Base-by-base conservation (phyloP, 169 alveolate species). In the Cryptosporidium meleagridis region DNA sequence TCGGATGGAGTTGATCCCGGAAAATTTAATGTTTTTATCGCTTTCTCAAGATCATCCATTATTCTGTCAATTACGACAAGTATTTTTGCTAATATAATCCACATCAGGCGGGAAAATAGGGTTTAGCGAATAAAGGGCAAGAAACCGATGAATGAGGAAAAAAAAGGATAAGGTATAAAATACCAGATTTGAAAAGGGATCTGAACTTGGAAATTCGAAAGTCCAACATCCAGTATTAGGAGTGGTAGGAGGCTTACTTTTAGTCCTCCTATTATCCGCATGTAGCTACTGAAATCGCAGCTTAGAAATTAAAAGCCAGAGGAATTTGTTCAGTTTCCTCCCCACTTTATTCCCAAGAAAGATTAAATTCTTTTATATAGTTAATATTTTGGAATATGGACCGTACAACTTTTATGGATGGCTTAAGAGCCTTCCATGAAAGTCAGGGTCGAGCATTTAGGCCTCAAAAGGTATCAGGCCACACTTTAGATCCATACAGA, bases 381-480 rank as follows among this genome's bases (percentile, higher is more conserved):
- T 14, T 65, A n/a, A 29, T 1, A 29, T 55, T 31, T 73, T n/a
- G 21, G 14, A 26, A 5, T 23, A 80, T 80, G 89, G 89, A 80
- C 29, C 55, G 89, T 14, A 51, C 48, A 61, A 80, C 89, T 10
- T 80, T 80, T 80, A 80, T 80, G 73, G 89, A 80, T 18, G 89
- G 89, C 69, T 67, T 80, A 26, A 59, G 89, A 29, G 89, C 89
- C 62, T 80, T 80, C 59, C 89, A 80, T 80, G 89, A 80, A 48
- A 80, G 89, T 26, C 89, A 80, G 65, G 89, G 89, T 18, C 55
- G 89, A 1, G 89, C 89, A 29, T 80, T 80, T 48, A 80, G 89
- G 29, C 89, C 89, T 29, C 89, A 59, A 65, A 80, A 80, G 41
- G 89, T 80, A 6, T 41, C 89, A n/a, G 89, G 89, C 0, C 55